phyloP scores from a whole-genome alignment of 441 rosid species.

The Erodium chrysanthum region DNA sequence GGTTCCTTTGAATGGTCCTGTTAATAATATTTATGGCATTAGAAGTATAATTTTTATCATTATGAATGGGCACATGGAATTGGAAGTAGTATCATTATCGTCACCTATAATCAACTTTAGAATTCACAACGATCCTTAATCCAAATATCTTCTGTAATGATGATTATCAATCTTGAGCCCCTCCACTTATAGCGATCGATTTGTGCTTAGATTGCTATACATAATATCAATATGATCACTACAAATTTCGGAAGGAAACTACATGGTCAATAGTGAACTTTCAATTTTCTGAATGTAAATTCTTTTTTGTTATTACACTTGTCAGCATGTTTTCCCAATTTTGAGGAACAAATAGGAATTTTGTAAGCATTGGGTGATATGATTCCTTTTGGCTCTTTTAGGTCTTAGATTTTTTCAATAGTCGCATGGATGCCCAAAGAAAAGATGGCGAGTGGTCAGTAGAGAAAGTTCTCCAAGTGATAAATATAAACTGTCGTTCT shows the following conservation, averaged over 20 bases:
- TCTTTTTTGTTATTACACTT: not conserved
- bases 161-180: not conserved
- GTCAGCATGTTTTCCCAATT: constrained; percentile 6
- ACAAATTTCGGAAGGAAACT: not conserved
- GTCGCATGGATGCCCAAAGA: constrained; percentile 81
- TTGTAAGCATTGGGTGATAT: not conserved
- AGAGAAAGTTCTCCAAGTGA: constrained; percentile 76
- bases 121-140: not conserved
- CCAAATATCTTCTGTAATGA: not conserved
- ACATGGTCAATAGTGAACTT: not conserved
- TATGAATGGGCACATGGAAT: not conserved
- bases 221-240: not conserved
- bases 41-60: not conserved
- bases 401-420: constrained; percentile 95
- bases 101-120: not conserved
- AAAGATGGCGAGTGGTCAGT: constrained; percentile 92
- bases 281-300: not conserved
- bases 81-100: not conserved
- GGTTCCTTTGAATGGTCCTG: not conserved
- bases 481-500: constrained; percentile 68
- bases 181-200: not conserved
- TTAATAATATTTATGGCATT: not conserved
- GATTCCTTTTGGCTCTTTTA: constrained; percentile 22
- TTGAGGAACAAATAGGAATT: constrained; percentile 4
- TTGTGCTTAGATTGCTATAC: not conserved